Percentiles rank a stretch among this genome's conserved stretches.
phyloP scores from a whole-genome alignment of 768 basidiomycete genomes.

The Pleurotus djamor region DNA sequence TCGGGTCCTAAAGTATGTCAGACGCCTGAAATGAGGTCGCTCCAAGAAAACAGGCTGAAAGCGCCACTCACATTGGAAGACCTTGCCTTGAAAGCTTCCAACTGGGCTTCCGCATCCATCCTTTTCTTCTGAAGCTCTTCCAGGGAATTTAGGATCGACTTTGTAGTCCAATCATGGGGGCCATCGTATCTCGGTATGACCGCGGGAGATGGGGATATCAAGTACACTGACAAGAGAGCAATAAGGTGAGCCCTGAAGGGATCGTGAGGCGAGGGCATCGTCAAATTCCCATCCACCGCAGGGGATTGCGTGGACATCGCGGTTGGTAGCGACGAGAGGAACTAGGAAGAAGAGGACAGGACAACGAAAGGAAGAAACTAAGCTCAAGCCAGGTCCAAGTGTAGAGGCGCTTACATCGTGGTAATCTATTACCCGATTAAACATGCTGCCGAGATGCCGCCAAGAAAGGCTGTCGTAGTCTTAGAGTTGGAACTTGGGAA shows the following conservation, averaged over 20 bases:
- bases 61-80: constrained; percentile 12
- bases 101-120: constrained; percentile 44
- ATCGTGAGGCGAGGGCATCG: constrained; percentile 26
- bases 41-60: neutral
- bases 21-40: neutral
- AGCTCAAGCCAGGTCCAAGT: neutral
- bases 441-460: neutral
- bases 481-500: too few species aligned
- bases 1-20: neutral
- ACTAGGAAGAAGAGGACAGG: neutral
- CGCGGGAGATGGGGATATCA: constrained; percentile 41
- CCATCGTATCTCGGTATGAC: constrained; percentile 49
- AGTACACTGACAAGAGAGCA: constrained; percentile 52
- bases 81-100: constrained; percentile 31
- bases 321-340: neutral
- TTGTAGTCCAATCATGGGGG: constrained; percentile 50
- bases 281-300: neutral
- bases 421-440: constrained; percentile 5
- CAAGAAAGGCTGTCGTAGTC: neutral
- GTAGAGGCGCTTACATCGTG: neutral
- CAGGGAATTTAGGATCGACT: constrained; percentile 48
- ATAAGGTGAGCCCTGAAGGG: constrained; percentile 52
- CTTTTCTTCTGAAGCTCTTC: constrained; percentile 42
- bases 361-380: neutral
- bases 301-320: neutral